Percentiles rank a stretch among this genome's conserved stretches.
phyloP scores from a whole-genome alignment of 345 rosid species.

The Conringia planisiliqua region DNA sequence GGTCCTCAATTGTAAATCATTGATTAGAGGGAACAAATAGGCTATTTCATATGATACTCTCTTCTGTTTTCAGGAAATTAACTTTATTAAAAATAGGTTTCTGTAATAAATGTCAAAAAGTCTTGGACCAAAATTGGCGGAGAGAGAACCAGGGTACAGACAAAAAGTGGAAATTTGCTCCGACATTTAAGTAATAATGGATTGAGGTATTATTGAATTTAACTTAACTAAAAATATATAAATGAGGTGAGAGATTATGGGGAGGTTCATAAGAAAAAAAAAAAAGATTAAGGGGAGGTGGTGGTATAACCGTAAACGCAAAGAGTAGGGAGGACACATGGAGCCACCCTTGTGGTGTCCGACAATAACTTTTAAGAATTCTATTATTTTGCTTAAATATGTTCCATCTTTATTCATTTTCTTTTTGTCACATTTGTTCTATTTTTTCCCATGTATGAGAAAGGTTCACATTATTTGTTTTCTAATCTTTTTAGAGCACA shows the following conservation, averaged over 20 bases:
- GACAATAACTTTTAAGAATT: neutral
- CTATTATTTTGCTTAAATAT: neutral
- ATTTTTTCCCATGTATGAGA: neutral
- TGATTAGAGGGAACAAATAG: too few species aligned
- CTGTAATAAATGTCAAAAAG: neutral
- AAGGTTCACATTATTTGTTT: neutral
- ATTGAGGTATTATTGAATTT: neutral
- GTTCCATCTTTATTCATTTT: neutral
- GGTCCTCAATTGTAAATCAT: too few species aligned
- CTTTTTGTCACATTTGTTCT: too few species aligned
- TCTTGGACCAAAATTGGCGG: constrained; percentile 27
- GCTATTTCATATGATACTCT: too few species aligned
- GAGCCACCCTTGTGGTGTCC: constrained; percentile 4
- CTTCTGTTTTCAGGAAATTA: too few species aligned
- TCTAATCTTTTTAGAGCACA: neutral
- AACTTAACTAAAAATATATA: neutral
- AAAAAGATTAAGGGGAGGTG: neutral
- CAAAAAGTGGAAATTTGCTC: constrained; percentile 21
- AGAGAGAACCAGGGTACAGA: neutral
- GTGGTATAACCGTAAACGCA: constrained; percentile 16
- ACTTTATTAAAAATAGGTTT: too few species aligned
- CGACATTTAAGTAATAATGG: constrained; percentile 11
- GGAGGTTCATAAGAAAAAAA: neutral
- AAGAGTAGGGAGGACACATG: neutral
- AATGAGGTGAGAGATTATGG: neutral